Base-by-base conservation (phyloP, 2,329 filamentous ascomycete genomes). In the Acarospora socialis region DNA sequence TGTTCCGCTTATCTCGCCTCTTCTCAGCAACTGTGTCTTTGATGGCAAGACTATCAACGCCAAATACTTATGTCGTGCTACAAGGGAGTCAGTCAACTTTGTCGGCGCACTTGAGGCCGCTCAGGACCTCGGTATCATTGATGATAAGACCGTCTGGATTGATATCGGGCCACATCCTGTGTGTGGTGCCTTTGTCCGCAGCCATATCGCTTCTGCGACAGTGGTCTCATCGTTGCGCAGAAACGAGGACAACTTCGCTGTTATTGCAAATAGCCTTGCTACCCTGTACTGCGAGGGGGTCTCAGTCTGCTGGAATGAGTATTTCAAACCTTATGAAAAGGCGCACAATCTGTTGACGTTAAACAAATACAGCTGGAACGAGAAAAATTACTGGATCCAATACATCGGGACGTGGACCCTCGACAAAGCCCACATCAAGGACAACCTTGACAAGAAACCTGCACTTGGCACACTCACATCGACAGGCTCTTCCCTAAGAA, bases 81-180 rank as follows among this genome's bases (percentile, higher is more conserved):
- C 73, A 13, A 68, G 79, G 9, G 68, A 81, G 48, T 61, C 77
- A 5, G 78, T 83, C 43, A 67, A 81, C 53, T 79, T 83, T 55
- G 61, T 68, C 37, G 67, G 64, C 29, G 77, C 71, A 5, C 56
- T 84, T 1, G 56, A 68, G 9, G 61, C 61, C 22, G 74, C 71
- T 5, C 65, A 72, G 46, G 59, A 68, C 30, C 58, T 64, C n/a
- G 67, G 66, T 38, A 52, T 66, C 10, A 69, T 80, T 28, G 65
- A 76, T 39, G 70, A 74, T 40, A 71, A 73, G 54, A 78, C 75
- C 4, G 64, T 73, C 18, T 82, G 72, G 69, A 58, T 84, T 34
- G 79, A 84, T 50, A 57, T 83, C 40, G 79, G 79, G n/a, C 77
- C 78, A 21, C 74, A 81, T 45, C 76, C 77, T 0, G 68, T 82